These are phyloP conservation scores for Rasamsonia emersonii DNA, from an alignment of 2,329 filamentous ascomycete genomes.

Conservation along the genomic window DNA sequence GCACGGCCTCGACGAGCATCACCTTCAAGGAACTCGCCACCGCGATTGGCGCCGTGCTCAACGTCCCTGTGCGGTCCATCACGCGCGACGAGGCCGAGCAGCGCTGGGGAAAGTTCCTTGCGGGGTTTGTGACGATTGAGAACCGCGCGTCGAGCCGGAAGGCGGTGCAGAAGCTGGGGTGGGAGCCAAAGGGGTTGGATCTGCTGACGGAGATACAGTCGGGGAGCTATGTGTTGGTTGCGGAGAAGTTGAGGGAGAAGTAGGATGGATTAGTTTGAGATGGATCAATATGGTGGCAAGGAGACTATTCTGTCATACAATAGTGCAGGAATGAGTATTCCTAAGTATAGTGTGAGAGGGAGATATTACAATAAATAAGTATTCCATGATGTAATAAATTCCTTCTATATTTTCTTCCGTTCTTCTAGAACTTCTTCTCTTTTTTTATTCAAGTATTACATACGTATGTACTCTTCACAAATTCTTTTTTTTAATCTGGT, in stretches of 20 bases:
- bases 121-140: constrained; percentile 24
- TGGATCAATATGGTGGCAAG: no score
- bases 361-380: no score
- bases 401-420: no score
- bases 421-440: no score
- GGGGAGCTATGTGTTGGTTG: neutral
- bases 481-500: no score
- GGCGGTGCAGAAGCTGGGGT: constrained; percentile 31
- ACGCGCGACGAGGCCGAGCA: constrained; percentile 18
- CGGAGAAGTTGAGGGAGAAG: neutral
- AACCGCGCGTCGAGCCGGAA: constrained; percentile 30
- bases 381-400: no score
- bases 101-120: constrained; percentile 22
- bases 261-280: no score
- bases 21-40: constrained; percentile 22
- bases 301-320: no score
- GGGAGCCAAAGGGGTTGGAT: constrained; percentile 25
- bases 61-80: constrained; percentile 15
- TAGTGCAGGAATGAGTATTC: no score
- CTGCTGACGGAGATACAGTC: constrained; percentile 27
- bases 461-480: no score
- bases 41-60: constrained; percentile 19
- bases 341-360: no score
- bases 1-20: constrained; percentile 21
- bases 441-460: no score